Percentiles rank a stretch among this genome's conserved stretches.
Evolutionary conservation across 108 stramenopile genomes (phyloP).

Genomic region (Nannochloropsis salina): DNA sequence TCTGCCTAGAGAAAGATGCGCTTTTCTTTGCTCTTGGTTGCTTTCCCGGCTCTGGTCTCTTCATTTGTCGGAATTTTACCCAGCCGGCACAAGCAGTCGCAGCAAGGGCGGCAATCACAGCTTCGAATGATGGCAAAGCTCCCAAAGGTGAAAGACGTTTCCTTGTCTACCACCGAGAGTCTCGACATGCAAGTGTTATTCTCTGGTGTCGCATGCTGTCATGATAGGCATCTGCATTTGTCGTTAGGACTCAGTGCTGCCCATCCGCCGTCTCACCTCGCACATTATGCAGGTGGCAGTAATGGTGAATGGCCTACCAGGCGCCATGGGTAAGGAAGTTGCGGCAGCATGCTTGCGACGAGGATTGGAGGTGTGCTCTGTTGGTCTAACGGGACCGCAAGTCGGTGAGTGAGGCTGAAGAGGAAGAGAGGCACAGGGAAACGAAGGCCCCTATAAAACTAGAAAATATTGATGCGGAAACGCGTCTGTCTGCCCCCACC

Average conservation of each 20-base stretch:
- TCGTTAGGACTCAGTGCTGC: neutral
- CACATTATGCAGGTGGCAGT: neutral
- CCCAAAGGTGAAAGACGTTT: neutral
- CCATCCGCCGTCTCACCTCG: neutral
- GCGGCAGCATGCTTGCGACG: neutral
- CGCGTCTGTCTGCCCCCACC: neutral
- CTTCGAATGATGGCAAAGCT: neutral
- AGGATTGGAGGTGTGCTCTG: neutral
- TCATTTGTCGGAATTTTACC: neutral
- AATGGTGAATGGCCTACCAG: constrained; percentile 49
- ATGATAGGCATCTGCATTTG: no score
- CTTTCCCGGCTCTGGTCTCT: neutral
- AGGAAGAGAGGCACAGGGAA: constrained; percentile 13
- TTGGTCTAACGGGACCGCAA: neutral
- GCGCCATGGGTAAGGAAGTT: constrained; percentile 45
- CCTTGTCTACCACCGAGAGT: neutral
- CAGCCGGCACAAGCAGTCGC: neutral
- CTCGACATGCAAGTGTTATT: neutral
- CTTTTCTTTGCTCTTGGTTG: neutral
- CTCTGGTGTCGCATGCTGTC: no score
- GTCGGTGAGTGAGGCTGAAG: constrained; percentile 31
- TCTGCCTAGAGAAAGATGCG: no score
- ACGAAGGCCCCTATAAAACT: constrained; percentile 37
- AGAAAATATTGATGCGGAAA: constrained; percentile 27
- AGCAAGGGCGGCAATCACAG: neutral